Conservation (phyloP, 176 grass and related monocot species). For the Paspalum vaginatum region DNA sequence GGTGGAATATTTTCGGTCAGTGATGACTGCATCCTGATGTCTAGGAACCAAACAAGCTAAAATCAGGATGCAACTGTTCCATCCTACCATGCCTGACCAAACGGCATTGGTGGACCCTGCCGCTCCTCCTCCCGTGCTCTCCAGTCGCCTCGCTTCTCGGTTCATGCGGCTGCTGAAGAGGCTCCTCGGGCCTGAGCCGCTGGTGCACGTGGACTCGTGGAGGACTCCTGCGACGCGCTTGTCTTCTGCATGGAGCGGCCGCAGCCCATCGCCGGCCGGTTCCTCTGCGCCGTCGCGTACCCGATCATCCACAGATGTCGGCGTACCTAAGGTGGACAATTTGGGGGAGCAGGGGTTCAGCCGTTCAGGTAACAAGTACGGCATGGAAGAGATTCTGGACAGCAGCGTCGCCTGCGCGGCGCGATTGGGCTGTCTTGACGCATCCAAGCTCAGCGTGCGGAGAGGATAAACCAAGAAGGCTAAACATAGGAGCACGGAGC, state of each 20-base stretch:
- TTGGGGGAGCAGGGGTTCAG: slow-evolving; percentile 57
- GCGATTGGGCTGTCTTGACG: slow-evolving; percentile 29
- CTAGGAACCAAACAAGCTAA: too few species aligned
- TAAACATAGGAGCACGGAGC: not conserved
- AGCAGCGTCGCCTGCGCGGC: slow-evolving; percentile 45
- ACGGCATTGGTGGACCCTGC: too few species aligned
- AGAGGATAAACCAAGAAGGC: not conserved
- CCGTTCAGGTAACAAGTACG: slow-evolving; percentile 62
- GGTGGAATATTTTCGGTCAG: too few species aligned
- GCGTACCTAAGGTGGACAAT: slow-evolving; percentile 30
- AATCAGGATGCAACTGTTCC: too few species aligned
- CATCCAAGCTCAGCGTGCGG: not conserved
- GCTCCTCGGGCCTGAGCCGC: slow-evolving; percentile 47
- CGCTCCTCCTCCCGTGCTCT: too few species aligned
- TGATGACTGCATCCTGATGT: too few species aligned
- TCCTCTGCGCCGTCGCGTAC: slow-evolving; percentile 50
- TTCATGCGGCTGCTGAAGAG: too few species aligned
- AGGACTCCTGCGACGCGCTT: slow-evolving; percentile 71
- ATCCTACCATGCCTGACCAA: too few species aligned
- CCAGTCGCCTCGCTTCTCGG: too few species aligned
- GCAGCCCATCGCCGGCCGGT: slow-evolving; percentile 48
- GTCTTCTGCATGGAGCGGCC: slow-evolving; percentile 56
- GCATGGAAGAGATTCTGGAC: slow-evolving; percentile 42
- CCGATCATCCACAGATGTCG: slow-evolving; percentile 38
- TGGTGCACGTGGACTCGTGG: slow-evolving; percentile 69